Conservation (phyloP, 2,329 filamentous ascomycete genomes). For the Nemania sp. region DNA sequence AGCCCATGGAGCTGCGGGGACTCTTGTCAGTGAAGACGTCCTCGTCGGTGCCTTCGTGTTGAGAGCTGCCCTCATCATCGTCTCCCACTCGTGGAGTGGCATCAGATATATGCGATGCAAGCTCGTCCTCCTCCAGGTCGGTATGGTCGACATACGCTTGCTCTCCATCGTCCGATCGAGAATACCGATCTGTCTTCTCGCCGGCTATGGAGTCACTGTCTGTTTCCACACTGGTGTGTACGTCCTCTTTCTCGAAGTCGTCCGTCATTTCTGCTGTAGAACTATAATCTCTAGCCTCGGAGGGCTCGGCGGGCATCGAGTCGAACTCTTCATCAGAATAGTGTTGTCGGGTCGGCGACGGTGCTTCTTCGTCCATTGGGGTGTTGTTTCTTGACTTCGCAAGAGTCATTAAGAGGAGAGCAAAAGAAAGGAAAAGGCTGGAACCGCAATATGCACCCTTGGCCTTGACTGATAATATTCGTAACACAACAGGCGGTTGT, state of each 20-base stretch:
- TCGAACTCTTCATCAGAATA: constrained; percentile 16
- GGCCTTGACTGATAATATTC: constrained; percentile 31
- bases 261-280: constrained; percentile 17
- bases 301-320: neutral
- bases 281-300: constrained; percentile 10
- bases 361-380: constrained; percentile 55
- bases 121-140: constrained; percentile 35
- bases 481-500: constrained; percentile 28
- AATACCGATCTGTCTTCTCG: constrained; percentile 48
- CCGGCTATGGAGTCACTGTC: constrained; percentile 50
- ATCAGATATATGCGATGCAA: constrained; percentile 39
- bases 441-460: constrained; percentile 29
- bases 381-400: constrained; percentile 52
- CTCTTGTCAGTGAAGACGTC: constrained; percentile 71
- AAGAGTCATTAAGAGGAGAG: constrained; percentile 44
- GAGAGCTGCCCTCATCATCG: constrained; percentile 61
- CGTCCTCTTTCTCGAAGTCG: constrained; percentile 18
- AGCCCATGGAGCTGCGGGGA: constrained; percentile 68
- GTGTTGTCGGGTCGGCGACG: neutral
- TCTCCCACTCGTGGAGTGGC: constrained; percentile 44
- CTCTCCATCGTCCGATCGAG: constrained; percentile 46
- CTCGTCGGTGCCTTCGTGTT: constrained; percentile 63
- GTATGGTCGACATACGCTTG: constrained; percentile 48
- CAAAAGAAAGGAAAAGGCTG: constrained; percentile 19
- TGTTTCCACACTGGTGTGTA: constrained; percentile 45